Percentiles rank a stretch among this genome's conserved stretches.
Evolutionary conservation across 2,329 filamentous ascomycete species (phyloP).

Genomic region (Aspergillus tamarii): DNA sequence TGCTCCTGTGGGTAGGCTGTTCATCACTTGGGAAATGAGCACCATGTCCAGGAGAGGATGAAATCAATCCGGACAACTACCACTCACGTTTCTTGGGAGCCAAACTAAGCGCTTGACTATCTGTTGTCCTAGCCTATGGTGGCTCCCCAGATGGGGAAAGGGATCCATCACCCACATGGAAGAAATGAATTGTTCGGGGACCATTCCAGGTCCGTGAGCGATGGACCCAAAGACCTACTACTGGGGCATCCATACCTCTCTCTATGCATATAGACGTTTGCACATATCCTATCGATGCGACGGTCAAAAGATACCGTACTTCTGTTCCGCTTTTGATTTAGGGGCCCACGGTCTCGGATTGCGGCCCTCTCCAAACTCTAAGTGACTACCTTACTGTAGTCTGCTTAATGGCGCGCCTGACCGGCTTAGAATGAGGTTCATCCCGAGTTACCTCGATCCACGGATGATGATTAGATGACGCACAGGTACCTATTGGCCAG

Average conservation of each 20-base stretch:
- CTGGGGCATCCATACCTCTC: not conserved
- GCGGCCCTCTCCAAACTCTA: not conserved
- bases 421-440: not conserved
- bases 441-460: not conserved
- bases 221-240: not conserved
- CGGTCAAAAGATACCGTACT: not conserved
- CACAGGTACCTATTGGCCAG: not conserved
- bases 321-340: not conserved
- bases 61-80: not conserved
- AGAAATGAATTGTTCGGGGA: constrained; percentile 3
- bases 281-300: not conserved
- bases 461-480: not conserved
- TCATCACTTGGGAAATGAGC: constrained; percentile 8
- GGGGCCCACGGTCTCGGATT: not conserved
- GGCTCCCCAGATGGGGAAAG: not conserved
- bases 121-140: not conserved
- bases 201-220: not conserved
- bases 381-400: not conserved
- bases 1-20: constrained; percentile 7
- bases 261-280: not conserved
- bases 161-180: constrained; percentile 3
- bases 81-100: not conserved
- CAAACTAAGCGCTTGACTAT: constrained; percentile 4
- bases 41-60: not conserved
- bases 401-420: not conserved